phyloP scores from a whole-genome alignment of 495 filamentous ascomycete genomes.

The Penicillium crystallinum region DNA sequence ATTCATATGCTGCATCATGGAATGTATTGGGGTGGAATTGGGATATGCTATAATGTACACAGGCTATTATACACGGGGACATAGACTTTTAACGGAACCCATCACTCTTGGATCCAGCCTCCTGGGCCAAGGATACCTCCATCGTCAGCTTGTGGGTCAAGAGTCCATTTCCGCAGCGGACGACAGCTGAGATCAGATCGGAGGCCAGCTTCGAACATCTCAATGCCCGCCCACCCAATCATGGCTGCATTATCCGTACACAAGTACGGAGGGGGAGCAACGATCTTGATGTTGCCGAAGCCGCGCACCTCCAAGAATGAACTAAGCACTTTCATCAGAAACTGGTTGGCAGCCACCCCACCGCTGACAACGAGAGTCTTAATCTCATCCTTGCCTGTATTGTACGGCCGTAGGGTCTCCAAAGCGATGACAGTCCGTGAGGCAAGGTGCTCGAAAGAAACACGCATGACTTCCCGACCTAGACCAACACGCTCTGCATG shows the following conservation, averaged over 20 bases:
- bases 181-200: constrained; percentile 52
- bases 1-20: neutral
- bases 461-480: constrained; percentile 65
- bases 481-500: constrained; percentile 53
- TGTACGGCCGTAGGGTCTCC: constrained; percentile 26
- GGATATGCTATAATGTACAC: constrained; percentile 25
- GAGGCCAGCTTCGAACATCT: constrained; percentile 85
- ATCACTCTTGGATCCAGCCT: constrained; percentile 31
- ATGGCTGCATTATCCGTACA: constrained; percentile 98
- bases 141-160: constrained; percentile 58
- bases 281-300: constrained; percentile 54
- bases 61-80: constrained; percentile 1
- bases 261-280: constrained; percentile 66
- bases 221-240: constrained; percentile 91
- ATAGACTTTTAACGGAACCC: neutral
- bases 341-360: constrained; percentile 81
- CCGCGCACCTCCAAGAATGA: constrained; percentile 58
- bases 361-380: constrained; percentile 75
- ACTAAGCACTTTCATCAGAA: constrained; percentile 63
- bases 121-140: constrained; percentile 42
- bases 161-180: constrained; percentile 68
- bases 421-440: constrained; percentile 66
- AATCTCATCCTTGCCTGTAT: constrained; percentile 29
- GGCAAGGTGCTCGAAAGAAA: constrained; percentile 86
- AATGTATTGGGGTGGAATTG: constrained; percentile 8